These are phyloP conservation scores for Haberlea rhodopensis DNA, from an alignment of 257 asterid genomes.

Conservation along the genomic window DNA sequence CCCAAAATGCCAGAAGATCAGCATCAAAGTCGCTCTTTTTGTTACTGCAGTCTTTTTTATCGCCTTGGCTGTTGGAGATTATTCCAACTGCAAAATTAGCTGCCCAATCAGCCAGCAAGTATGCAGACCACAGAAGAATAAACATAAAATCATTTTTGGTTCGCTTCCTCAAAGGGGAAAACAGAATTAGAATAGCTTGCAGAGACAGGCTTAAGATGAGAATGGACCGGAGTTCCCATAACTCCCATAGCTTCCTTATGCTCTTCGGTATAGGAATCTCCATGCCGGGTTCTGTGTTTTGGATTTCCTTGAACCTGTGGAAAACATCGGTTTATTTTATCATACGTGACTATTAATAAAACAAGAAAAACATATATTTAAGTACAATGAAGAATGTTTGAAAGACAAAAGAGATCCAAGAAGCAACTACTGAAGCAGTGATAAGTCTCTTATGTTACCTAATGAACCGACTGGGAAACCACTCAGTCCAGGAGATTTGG, in stretches of 20 bases:
- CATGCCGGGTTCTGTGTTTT: background rate
- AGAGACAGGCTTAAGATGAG: slow-evolving; percentile 41
- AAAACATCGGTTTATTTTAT: background rate
- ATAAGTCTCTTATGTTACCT: too few species aligned
- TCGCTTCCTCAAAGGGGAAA: slow-evolving; percentile 40
- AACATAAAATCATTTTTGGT: slow-evolving; percentile 20
- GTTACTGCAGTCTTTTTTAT: background rate
- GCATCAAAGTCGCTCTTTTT: background rate
- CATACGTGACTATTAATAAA: too few species aligned
- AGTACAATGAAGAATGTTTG: too few species aligned
- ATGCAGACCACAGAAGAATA: slow-evolving; percentile 44
- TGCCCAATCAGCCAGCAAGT: slow-evolving; percentile 56
- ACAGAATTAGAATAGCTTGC: slow-evolving; percentile 35
- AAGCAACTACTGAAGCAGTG: too few species aligned
- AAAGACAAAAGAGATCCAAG: too few species aligned
- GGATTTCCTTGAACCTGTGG: background rate
- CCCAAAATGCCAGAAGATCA: slow-evolving; percentile 48
- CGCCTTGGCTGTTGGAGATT: slow-evolving; percentile 42
- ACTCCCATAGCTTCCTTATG: slow-evolving; percentile 36
- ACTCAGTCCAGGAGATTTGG: background rate
- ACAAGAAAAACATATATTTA: too few species aligned
- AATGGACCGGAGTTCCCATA: slow-evolving; percentile 41
- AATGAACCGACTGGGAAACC: background rate
- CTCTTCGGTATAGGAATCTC: background rate
- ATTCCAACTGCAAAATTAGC: slow-evolving; percentile 45